These are phyloP conservation scores for Dalbergia cochinchinensis DNA, from an alignment of 306 rosid genomes.

Conservation along the genomic window DNA sequence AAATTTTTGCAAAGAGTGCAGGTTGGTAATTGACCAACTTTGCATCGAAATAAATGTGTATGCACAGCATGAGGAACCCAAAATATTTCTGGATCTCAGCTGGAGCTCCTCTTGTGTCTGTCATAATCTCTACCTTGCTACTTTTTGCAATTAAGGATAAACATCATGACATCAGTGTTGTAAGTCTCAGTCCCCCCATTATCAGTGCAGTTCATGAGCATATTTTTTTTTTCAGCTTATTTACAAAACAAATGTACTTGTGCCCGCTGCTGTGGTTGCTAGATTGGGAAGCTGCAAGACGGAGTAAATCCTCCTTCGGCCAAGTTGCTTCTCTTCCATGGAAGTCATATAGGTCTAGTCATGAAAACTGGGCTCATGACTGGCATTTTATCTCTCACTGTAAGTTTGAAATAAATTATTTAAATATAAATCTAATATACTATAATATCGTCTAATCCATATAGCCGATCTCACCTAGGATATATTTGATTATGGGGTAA, in stretches of 20 bases:
- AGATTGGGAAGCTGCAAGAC: slow-evolving; percentile 76
- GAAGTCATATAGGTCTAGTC: slow-evolving; percentile 56
- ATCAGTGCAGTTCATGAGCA: not conserved
- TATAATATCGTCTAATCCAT: too few relatives aligned
- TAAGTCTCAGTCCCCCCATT: slow-evolving; percentile 39
- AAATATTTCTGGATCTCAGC: slow-evolving; percentile 89
- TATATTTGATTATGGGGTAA: too few relatives aligned
- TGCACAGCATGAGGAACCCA: slow-evolving; percentile 75
- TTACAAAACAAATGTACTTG: slow-evolving; percentile 24
- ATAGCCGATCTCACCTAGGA: too few relatives aligned
- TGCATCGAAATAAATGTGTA: not conserved
- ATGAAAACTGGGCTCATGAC: slow-evolving; percentile 79
- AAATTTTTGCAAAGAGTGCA: not conserved
- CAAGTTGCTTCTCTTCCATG: slow-evolving; percentile 58
- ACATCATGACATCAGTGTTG: slow-evolving; percentile 73
- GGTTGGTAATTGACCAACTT: slow-evolving; percentile 1
- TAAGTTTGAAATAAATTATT: slow-evolving; percentile 37
- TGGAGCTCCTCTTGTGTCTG: slow-evolving; percentile 86
- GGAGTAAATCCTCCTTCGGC: slow-evolving; percentile 83
- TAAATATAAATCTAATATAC: too few relatives aligned
- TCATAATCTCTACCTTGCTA: slow-evolving; percentile 72
- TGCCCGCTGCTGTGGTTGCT: slow-evolving; percentile 38
- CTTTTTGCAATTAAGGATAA: slow-evolving; percentile 68
- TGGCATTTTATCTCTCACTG: slow-evolving; percentile 87
- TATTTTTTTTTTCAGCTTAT: not conserved